Conservation (phyloP, 495 filamentous ascomycete genomes). For the Chlorociboria aeruginascens region DNA sequence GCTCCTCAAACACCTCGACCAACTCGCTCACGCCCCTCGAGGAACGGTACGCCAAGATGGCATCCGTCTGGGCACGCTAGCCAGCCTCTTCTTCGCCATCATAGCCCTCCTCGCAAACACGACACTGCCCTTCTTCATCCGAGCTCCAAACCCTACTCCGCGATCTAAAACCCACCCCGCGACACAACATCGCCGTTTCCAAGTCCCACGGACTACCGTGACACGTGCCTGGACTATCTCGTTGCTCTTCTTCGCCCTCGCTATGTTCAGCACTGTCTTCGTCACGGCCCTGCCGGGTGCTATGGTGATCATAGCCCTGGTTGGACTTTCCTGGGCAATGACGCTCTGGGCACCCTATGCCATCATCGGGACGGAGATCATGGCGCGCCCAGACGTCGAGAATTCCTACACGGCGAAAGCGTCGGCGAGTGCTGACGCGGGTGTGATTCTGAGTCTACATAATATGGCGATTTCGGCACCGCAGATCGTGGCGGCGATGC, state of each 20-base stretch:
- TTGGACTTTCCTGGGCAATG: slow-evolving; percentile 2
- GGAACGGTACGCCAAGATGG: neutral
- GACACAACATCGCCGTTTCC: no score
- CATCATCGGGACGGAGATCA: slow-evolving; percentile 2
- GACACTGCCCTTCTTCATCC: neutral
- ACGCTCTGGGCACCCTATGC: slow-evolving; percentile 4
- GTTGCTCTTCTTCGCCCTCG: neutral
- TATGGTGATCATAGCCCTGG: neutral
- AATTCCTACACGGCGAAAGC: neutral
- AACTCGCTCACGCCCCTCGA: neutral
- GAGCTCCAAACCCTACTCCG: neutral
- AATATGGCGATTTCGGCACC: slow-evolving; percentile 5
- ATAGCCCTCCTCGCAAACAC: neutral
- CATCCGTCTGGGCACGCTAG: neutral
- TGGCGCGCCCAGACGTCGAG: neutral
- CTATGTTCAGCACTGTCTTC: neutral
- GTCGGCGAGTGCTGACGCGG: neutral
- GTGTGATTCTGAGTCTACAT: neutral
- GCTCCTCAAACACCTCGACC: no score
- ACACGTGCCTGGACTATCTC: neutral
- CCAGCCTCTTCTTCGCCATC: neutral
- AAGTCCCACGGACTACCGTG: neutral
- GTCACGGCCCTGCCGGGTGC: neutral
- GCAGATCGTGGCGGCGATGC: neutral
- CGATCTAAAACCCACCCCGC: no score